Conservation (phyloP, 2,329 filamentous ascomycete species). For the Bipolaris zeicola region DNA sequence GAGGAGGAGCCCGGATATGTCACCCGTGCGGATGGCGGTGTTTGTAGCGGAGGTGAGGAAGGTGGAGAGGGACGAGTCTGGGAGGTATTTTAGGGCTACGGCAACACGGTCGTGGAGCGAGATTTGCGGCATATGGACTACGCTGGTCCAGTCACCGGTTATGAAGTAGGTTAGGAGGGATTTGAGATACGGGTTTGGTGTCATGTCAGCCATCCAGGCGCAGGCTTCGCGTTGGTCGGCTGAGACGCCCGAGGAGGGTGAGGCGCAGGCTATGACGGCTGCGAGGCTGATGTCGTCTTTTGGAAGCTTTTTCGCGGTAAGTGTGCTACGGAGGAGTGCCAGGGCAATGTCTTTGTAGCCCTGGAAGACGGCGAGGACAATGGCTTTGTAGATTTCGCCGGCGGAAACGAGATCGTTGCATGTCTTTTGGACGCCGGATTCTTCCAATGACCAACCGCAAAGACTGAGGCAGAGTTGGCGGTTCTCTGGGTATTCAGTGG, state of each 20-base stretch:
- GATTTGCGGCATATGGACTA: conserved; percentile 74
- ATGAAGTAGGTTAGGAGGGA: conserved; percentile 79
- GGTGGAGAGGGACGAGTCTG: conserved; percentile 54
- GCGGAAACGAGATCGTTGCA: conserved; percentile 59
- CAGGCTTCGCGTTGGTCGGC: conserved; percentile 66
- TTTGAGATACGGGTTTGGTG: conserved; percentile 78
- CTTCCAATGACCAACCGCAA: conserved; percentile 71
- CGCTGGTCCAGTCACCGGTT: conserved; percentile 75
- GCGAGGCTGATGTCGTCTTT: conserved; percentile 55
- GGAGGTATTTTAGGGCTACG: conserved; percentile 74
- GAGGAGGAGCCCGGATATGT: conserved; percentile 77
- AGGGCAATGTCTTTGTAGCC: conserved; percentile 72
- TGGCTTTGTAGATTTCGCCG: conserved; percentile 72
- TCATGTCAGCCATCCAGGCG: conserved; percentile 65
- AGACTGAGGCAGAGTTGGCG: conserved; percentile 76
- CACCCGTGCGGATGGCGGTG: conserved; percentile 66
- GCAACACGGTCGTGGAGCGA: conserved; percentile 76
- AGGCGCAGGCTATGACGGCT: conserved; percentile 55
- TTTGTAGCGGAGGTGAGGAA: conserved; percentile 61
- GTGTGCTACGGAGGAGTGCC: conserved; percentile 70
- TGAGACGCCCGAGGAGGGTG: conserved; percentile 51
- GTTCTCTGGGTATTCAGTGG: conserved; percentile 70
- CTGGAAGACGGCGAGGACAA: conserved; percentile 76
- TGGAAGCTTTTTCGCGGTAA: conserved; percentile 68
- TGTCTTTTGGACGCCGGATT: conserved; percentile 56